Conservation (phyloP, 352 stramenopile species). For the Phytopythium vexans region DNA sequence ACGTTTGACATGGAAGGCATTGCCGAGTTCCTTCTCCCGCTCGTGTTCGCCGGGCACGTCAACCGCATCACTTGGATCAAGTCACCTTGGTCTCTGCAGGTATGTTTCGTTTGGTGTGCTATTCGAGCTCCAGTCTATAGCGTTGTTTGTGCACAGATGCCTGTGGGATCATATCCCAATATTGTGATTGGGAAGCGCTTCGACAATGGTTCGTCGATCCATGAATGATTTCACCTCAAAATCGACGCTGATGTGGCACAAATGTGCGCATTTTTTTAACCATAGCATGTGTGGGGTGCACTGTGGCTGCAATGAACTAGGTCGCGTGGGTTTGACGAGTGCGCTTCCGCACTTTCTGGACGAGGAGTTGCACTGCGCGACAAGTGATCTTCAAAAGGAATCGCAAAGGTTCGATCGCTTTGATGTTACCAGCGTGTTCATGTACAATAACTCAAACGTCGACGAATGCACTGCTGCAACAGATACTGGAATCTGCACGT, state of each 20-base stretch:
- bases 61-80: slow-evolving; percentile 79
- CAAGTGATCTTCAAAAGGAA: slow-evolving; percentile 23
- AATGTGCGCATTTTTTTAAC: too few relatives aligned
- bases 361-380: slow-evolving; percentile 52
- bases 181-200: slow-evolving; percentile 40
- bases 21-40: slow-evolving; percentile 80
- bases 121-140: not conserved
- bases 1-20: slow-evolving; percentile 37
- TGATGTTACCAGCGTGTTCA: not conserved
- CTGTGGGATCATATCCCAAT: slow-evolving; percentile 21
- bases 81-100: slow-evolving; percentile 72
- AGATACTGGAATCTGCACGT: slow-evolving; percentile 43
- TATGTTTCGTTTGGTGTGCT: slow-evolving; percentile 7
- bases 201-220: slow-evolving; percentile 15
- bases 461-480: not conserved
- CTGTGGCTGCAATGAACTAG: slow-evolving; percentile 6
- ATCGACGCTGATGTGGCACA: too few relatives aligned
- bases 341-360: slow-evolving; percentile 69
- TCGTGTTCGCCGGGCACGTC: slow-evolving; percentile 79
- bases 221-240: too few relatives aligned
- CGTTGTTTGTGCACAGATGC: slow-evolving; percentile 23
- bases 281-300: not conserved
- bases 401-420: slow-evolving; percentile 22
- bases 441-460: not conserved
- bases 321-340: slow-evolving; percentile 49